Conservation (phyloP, 345 rosid species). For the Linum usitatissimum region DNA sequence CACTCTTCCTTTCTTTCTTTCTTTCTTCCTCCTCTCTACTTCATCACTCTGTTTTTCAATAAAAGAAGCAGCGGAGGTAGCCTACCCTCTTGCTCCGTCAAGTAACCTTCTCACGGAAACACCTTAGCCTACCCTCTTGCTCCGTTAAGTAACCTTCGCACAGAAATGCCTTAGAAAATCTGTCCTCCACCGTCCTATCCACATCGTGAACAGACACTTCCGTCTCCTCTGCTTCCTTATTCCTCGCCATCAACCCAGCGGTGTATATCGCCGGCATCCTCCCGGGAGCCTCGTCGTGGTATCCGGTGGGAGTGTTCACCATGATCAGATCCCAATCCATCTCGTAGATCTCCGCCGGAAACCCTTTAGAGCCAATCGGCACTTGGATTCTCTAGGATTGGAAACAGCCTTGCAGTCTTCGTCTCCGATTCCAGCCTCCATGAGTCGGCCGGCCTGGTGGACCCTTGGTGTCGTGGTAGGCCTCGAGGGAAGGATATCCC, state of each 20-base stretch:
- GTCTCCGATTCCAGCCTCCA: conserved; percentile 29
- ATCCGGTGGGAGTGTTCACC: conserved; percentile 95
- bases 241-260: conserved; percentile 76
- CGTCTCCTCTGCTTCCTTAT: conserved; percentile 50
- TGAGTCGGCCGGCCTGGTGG: conserved; percentile 38
- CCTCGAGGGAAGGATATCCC: conserved; percentile 36
- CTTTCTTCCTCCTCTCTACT: too few species aligned
- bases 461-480: conserved; percentile 75
- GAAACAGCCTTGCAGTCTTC: conserved; percentile 33
- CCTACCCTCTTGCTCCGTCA: conserved; percentile 60
- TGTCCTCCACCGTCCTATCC: conserved; percentile 60
- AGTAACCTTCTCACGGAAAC: conserved; percentile 60
- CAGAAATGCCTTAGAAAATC: conserved; percentile 54
- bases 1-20: too few species aligned
- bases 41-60: too few species aligned
- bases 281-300: conserved; percentile 67
- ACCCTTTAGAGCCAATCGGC: conserved; percentile 53
- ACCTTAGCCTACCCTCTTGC: conserved; percentile 57
- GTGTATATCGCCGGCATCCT: conserved; percentile 80
- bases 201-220: conserved; percentile 85
- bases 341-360: conserved; percentile 59
- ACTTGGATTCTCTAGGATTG: conserved; percentile 52
- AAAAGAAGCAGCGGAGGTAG: too few species aligned
- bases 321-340: conserved; percentile 82
- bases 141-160: conserved; percentile 61